Percentiles rank a stretch among this genome's conserved stretches.
Conservation (phyloP, 164 flowering plant species). For the Umbellularia californica region DNA sequence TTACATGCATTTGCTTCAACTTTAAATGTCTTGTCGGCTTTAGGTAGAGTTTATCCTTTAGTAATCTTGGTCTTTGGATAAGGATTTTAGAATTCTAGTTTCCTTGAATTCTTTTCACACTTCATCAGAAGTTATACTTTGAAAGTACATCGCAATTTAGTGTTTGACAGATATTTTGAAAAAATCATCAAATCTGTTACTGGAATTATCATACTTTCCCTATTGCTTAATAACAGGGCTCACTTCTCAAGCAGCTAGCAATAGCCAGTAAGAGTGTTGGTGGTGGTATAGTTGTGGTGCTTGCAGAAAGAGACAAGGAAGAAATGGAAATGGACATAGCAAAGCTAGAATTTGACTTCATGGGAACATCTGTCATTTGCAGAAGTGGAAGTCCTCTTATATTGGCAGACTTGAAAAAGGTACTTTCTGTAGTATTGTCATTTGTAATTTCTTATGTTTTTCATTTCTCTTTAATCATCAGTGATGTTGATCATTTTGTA, state of each 20-base stretch:
- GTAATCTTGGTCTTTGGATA: background rate
- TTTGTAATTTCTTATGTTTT: background rate
- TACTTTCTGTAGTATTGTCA: constrained; percentile 9
- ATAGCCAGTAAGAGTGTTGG: constrained; percentile 93
- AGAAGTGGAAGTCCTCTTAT: constrained; percentile 98
- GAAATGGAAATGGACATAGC: constrained; percentile 96
- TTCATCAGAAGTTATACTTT: background rate
- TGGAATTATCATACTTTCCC: background rate
- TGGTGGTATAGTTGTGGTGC: constrained; percentile 89
- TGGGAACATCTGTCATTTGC: constrained; percentile 93
- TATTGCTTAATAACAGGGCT: constrained; percentile 50
- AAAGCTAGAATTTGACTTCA: constrained; percentile 82
- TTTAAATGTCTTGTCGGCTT: background rate
- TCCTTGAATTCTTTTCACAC: background rate
- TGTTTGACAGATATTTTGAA: background rate
- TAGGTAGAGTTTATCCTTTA: background rate
- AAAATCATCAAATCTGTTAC: background rate
- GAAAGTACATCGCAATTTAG: background rate
- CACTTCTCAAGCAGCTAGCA: constrained; percentile 91
- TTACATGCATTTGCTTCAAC: too few species aligned
- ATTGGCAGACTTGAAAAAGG: constrained; percentile 90
- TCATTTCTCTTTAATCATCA: background rate
- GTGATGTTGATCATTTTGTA: background rate
- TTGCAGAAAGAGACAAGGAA: constrained; percentile 95
- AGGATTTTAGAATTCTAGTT: background rate